Evolutionary conservation across 139 green algal species (phyloP).

Genomic region (Micractinium sp.): DNA sequence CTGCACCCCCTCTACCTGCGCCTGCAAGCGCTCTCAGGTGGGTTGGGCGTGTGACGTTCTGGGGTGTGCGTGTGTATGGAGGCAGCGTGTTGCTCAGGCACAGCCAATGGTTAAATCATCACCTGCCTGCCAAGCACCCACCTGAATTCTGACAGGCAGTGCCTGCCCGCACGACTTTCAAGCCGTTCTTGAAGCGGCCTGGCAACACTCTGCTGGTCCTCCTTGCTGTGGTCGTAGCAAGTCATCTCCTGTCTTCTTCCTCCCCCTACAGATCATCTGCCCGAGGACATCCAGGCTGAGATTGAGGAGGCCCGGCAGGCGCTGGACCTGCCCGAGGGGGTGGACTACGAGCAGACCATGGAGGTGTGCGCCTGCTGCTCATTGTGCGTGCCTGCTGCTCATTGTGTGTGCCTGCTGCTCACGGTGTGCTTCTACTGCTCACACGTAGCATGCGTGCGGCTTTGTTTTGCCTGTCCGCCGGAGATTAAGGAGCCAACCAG

Average conservation of each 20-base stretch:
- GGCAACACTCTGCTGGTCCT: too few relatives aligned
- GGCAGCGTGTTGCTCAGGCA: background rate
- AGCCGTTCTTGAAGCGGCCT: too few relatives aligned
- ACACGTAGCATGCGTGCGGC: too few relatives aligned
- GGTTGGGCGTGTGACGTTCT: background rate
- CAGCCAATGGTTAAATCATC: background rate
- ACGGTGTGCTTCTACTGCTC: too few relatives aligned
- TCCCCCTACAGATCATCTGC: slow-evolving; percentile 29
- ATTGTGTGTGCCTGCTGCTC: too few relatives aligned
- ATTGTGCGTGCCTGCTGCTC: too few relatives aligned
- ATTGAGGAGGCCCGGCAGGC: slow-evolving; percentile 44
- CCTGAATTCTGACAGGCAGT: too few relatives aligned
- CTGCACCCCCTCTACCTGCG: slow-evolving; percentile 93
- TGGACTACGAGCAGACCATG: slow-evolving; percentile 26
- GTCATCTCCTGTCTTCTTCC: background rate
- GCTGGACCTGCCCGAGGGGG: slow-evolving; percentile 67
- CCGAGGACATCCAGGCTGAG: slow-evolving; percentile 40
- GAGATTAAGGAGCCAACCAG: too few relatives aligned
- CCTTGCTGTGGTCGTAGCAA: too few relatives aligned
- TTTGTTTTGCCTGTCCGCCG: too few relatives aligned
- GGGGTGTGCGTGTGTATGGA: too few relatives aligned
- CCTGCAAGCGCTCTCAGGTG: slow-evolving; percentile 57
- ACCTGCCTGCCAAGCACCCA: background rate
- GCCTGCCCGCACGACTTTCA: background rate
- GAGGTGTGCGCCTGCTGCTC: background rate